phyloP scores from a whole-genome alignment of 2,329 filamentous ascomycete species.

The Neonectria punicea region DNA sequence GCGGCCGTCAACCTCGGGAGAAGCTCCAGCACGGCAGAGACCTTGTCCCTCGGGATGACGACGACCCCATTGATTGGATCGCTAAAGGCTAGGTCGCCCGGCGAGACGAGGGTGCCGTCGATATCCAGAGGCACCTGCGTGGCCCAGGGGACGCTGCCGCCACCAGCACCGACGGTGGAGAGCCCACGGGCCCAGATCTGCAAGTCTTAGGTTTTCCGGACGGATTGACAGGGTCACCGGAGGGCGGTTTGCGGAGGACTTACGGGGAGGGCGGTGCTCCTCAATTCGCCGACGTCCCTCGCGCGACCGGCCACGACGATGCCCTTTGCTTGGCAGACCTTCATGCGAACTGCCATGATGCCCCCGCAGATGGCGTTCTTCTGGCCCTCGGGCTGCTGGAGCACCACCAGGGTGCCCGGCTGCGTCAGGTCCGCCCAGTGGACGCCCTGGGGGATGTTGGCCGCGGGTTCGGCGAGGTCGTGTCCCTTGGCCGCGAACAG shows the following conservation, averaged over 20 bases:
- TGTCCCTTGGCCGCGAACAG: slow-evolving; percentile 70
- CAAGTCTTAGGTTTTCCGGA: slow-evolving; percentile 31
- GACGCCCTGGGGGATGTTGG: slow-evolving; percentile 66
- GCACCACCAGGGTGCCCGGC: slow-evolving; percentile 69
- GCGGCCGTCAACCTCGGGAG: slow-evolving; percentile 62
- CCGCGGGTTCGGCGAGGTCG: slow-evolving; percentile 41
- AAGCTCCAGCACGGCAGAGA: slow-evolving; percentile 69
- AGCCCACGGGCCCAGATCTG: slow-evolving; percentile 67
- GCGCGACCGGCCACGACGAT: slow-evolving; percentile 76
- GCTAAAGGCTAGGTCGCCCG: slow-evolving; percentile 75
- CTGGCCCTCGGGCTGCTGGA: slow-evolving; percentile 73
- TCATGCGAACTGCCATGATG: slow-evolving; percentile 79
- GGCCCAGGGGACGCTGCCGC: slow-evolving; percentile 66
- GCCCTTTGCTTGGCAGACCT: slow-evolving; percentile 66
- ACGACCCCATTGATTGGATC: slow-evolving; percentile 78
- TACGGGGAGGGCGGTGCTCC: slow-evolving; percentile 65
- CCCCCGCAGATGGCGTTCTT: slow-evolving; percentile 79
- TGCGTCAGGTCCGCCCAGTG: slow-evolving; percentile 77
- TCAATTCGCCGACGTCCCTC: slow-evolving; percentile 72
- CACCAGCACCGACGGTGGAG: slow-evolving; percentile 68
- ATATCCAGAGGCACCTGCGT: slow-evolving; percentile 57
- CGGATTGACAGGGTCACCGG: slow-evolving; percentile 16
- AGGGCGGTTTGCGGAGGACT: slow-evolving; percentile 40
- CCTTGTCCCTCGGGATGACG: slow-evolving; percentile 69
- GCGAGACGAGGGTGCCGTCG: slow-evolving; percentile 54